Percentiles rank a stretch among this genome's conserved stretches.
Evolutionary conservation across 2,329 filamentous ascomycete genomes (phyloP).

Genomic region (Cryphonectria parasitica): DNA sequence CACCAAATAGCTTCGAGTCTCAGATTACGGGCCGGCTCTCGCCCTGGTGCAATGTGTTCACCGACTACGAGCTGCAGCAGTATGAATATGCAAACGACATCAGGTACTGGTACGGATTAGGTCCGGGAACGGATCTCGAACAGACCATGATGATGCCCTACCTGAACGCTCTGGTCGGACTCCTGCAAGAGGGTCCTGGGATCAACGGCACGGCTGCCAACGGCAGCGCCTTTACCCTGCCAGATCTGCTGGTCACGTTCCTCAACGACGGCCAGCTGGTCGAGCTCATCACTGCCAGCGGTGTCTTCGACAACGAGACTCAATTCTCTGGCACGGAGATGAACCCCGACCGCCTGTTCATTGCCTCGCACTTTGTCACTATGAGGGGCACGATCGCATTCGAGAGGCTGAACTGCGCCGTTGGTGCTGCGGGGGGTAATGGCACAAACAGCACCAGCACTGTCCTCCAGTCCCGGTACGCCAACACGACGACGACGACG

Average conservation of each 20-base stretch:
- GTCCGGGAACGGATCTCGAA: conserved; percentile 58
- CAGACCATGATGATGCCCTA: conserved; percentile 65
- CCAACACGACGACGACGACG: conserved; percentile 21
- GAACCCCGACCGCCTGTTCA: conserved; percentile 53
- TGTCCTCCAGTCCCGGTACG: conserved; percentile 8
- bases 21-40: conserved; percentile 66
- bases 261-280: conserved; percentile 69
- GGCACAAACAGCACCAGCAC: conserved; percentile 15
- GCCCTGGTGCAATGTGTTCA: conserved; percentile 66
- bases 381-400: conserved; percentile 70
- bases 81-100: conserved; percentile 73
- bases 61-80: conserved; percentile 61
- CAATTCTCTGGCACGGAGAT: conserved; percentile 52
- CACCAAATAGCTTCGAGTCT: conserved; percentile 55
- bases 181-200: conserved; percentile 57
- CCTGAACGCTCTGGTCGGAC: conserved; percentile 55
- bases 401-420: conserved; percentile 61
- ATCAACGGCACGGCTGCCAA: conserved; percentile 51
- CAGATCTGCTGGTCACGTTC: conserved; percentile 64
- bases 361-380: conserved; percentile 58
- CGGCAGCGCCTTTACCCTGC: conserved; percentile 52
- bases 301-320: conserved; percentile 62
- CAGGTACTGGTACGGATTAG: conserved; percentile 69
- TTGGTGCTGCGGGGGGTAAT: conserved; percentile 11
- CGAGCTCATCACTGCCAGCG: conserved; percentile 61